Evolutionary conservation across 2,329 filamentous ascomycete species (phyloP), one percentile per base, ranked within the genome.

Genomic region (Chaetomiaceae sp.): DNA sequence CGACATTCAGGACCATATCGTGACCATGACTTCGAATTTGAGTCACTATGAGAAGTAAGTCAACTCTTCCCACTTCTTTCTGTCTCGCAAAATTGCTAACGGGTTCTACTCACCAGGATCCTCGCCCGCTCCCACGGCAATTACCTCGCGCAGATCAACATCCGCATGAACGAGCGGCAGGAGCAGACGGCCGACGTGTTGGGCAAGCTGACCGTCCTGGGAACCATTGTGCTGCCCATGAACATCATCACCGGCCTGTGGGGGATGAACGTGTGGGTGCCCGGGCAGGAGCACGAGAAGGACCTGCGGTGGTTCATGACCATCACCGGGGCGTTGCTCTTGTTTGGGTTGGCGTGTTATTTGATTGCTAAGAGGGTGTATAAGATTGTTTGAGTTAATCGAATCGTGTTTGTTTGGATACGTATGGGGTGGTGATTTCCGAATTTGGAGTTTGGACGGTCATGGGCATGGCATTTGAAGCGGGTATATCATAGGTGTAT

Each of bases 131-230:
- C 91, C 12, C 94, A 99, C 66, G 89, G 84, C 66, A 99, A 97
- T 69, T 99, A 99, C 68, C 87, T 99, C n/a, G 94, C 94, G 0
- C 94, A 99, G 69, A 96, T 99, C 74, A 97, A 96, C 71, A 96
- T 97, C 64, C 85, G 91, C 65, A 97, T 97, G 92, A 96, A 96
- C 71, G 92, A 97, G 75, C 86, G 94, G 43, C 89, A 95, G 68
- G 92, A 99, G 70, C 86, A 95, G 73, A 99, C 94, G 1, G 90
- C 91, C 37, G 92, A 99, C 68, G 91, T 96, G 1, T 81, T 99
- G 12, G 91, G 91, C 59, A 96, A 94, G 70, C 80, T 99, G 56
- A 97, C 94, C 0, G 94, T 99, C 1, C 78, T 99, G 1, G 94
- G 94, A 60, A 99, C 94, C 6, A 97, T 99, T 62, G 92, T 99